Conservation (phyloP, 164 flowering plant species). For the Litsea cubeba region DNA sequence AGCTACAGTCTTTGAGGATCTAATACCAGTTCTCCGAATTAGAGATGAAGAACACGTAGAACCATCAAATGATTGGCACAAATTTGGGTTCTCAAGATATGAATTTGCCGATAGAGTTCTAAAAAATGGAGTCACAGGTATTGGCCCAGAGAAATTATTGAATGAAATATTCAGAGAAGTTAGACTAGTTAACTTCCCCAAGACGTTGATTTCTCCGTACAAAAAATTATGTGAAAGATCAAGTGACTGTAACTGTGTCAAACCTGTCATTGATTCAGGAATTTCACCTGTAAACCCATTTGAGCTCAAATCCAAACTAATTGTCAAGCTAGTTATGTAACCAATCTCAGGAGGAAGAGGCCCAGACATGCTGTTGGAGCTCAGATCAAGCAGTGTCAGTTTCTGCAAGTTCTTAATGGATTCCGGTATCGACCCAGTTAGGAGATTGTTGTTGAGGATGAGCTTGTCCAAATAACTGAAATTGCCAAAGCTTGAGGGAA, state of each 20-base stretch:
- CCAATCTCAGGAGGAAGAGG: slow-evolving; percentile 80
- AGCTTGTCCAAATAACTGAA: slow-evolving; percentile 89
- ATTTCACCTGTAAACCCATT: slow-evolving; percentile 70
- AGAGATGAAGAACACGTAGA: slow-evolving; percentile 56
- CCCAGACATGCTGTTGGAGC: slow-evolving; percentile 75
- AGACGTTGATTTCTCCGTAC: slow-evolving; percentile 51
- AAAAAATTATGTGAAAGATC: slow-evolving; percentile 79
- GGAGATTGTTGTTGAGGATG: slow-evolving; percentile 71
- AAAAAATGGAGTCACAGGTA: slow-evolving; percentile 83
- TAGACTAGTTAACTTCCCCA: slow-evolving; percentile 70
- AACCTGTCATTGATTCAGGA: slow-evolving; percentile 60
- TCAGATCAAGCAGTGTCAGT: slow-evolving; percentile 81
- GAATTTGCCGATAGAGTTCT: slow-evolving; percentile 55
- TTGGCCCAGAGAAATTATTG: slow-evolving; percentile 91
- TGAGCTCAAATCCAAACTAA: slow-evolving; percentile 74
- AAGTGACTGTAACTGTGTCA: slow-evolving; percentile 79
- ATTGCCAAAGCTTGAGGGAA: slow-evolving; percentile 77
- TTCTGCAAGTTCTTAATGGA: slow-evolving; percentile 62
- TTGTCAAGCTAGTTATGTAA: slow-evolving; percentile 69
- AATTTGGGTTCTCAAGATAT: slow-evolving; percentile 49
- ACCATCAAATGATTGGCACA: slow-evolving; percentile 78
- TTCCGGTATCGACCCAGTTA: slow-evolving; percentile 64
- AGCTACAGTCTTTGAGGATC: slow-evolving; percentile 56
- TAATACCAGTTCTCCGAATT: slow-evolving; percentile 33
- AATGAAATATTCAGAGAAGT: slow-evolving; percentile 74